These are phyloP conservation scores for Rhodosporidiobolus sp. DNA, from an alignment of 768 basidiomycete genomes.

Conservation along the genomic window DNA sequence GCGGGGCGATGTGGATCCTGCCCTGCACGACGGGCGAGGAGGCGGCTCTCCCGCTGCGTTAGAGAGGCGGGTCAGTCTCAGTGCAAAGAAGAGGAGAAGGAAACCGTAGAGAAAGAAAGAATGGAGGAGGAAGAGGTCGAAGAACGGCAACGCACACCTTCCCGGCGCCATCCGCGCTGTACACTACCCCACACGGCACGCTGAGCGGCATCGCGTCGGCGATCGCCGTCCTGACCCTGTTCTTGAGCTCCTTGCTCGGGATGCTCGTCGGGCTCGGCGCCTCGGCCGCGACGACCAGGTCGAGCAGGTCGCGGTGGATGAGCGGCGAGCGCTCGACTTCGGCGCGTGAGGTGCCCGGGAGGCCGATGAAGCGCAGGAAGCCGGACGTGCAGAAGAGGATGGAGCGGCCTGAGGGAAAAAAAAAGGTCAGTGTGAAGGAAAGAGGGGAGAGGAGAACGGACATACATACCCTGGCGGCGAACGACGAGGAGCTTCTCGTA, in stretches of 20 bases:
- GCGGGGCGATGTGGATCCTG: constrained; percentile 20
- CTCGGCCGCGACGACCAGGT: constrained; percentile 8
- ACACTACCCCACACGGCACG: constrained; percentile 6
- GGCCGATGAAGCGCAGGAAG: constrained; percentile 21
- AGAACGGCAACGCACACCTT: not conserved
- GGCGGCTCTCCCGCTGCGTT: not conserved
- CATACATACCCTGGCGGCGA: constrained; percentile 6
- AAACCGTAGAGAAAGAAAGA: not conserved
- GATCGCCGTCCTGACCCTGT: constrained; percentile 15
- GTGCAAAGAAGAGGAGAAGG: too few relatives aligned
- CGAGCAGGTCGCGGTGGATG: constrained; percentile 25
- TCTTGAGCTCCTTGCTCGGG: constrained; percentile 14
- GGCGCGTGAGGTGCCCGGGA: constrained; percentile 14
- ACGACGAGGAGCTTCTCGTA: constrained; percentile 29
- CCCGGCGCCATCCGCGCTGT: not conserved
- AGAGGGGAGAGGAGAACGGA: too few relatives aligned
- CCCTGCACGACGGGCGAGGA: not conserved
- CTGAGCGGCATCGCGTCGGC: not conserved
- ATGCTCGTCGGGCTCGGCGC: not conserved
- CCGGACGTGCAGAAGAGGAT: constrained; percentile 24
- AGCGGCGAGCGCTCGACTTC: constrained; percentile 22
- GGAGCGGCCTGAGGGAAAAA: not conserved
- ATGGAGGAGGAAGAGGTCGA: not conserved
- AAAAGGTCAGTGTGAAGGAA: too few relatives aligned
- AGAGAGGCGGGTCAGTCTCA: not conserved